These are phyloP conservation scores for Stemphylium beticola DNA, from an alignment of 2,329 filamentous ascomycete genomes.

Conservation along the genomic window DNA sequence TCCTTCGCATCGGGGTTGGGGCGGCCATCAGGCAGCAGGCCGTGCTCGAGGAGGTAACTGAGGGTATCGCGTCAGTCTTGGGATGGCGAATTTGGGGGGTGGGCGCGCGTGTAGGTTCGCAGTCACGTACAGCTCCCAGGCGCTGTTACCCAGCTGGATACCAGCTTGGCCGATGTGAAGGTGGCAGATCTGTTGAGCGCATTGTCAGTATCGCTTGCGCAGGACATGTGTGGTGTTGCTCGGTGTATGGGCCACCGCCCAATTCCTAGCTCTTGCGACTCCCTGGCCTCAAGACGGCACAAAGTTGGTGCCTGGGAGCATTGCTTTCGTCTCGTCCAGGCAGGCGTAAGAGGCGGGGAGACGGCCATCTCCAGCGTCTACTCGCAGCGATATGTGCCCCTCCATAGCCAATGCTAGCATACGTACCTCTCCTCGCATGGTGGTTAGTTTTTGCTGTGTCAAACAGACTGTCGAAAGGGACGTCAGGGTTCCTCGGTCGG, in stretches of 20 bases:
- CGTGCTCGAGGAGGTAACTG: slow-evolving; percentile 76
- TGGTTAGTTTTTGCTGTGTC: slow-evolving; percentile 42
- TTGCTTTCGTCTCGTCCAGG: slow-evolving; percentile 3
- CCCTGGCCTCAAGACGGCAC: neutral
- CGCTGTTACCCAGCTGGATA: slow-evolving; percentile 75
- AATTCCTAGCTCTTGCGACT: neutral
- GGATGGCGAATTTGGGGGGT: slow-evolving; percentile 10
- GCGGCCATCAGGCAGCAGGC: slow-evolving; percentile 69
- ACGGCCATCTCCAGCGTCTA: slow-evolving; percentile 1
- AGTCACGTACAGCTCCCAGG: slow-evolving; percentile 73
- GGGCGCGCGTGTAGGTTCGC: slow-evolving; percentile 8
- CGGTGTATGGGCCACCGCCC: neutral
- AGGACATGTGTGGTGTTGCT: neutral
- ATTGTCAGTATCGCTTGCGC: slow-evolving; percentile 19
- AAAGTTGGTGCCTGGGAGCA: slow-evolving; percentile 1
- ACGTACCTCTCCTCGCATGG: slow-evolving; percentile 52
- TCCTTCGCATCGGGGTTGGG: slow-evolving; percentile 67
- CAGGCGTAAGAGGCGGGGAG: slow-evolving; percentile 12
- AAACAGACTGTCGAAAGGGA: slow-evolving; percentile 41
- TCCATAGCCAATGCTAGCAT: slow-evolving; percentile 2
- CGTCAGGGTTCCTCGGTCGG: slow-evolving; percentile 18
- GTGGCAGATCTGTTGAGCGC: slow-evolving; percentile 63
- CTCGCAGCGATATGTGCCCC: neutral
- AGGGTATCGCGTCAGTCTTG: slow-evolving; percentile 24
- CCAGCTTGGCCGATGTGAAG: slow-evolving; percentile 75